A percentile compares a stretch with the other conserved stretches of the same genome.
Evolutionary conservation across 2,329 filamentous ascomycete species (phyloP).

Genomic region (Apiospora pterosperma): DNA sequence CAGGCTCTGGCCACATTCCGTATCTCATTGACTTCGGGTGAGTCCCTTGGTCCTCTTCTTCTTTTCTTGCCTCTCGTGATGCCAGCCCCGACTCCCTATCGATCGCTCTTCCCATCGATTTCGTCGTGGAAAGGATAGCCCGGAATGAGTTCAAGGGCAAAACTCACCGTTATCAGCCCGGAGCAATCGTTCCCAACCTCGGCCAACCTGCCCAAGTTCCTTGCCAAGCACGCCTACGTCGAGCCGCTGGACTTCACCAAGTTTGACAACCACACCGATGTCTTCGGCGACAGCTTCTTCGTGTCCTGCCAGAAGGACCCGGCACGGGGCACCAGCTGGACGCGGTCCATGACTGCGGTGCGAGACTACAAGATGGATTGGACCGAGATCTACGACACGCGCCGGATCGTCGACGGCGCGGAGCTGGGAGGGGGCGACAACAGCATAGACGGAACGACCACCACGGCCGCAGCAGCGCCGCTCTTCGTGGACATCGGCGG

Average conservation of each 20-base stretch:
- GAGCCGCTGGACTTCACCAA: conserved; percentile 16
- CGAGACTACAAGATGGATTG: conserved; percentile 17
- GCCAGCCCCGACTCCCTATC: no score
- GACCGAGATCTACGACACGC: conserved; percentile 22
- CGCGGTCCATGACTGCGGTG: conserved; percentile 20
- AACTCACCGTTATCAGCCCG: background rate
- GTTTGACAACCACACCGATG: conserved; percentile 14
- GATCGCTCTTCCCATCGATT: no score
- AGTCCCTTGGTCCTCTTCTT: background rate
- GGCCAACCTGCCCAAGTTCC: conserved; percentile 13
- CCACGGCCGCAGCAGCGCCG: no score
- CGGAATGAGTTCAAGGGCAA: background rate
- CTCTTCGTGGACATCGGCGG: conserved; percentile 39
- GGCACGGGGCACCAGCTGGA: conserved; percentile 16
- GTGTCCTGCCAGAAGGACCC: conserved; percentile 14
- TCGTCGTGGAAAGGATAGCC: no score
- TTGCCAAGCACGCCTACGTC: conserved; percentile 10
- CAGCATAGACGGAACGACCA: no score
- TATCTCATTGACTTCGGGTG: conserved; percentile 18
- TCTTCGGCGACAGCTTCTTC: conserved; percentile 18
- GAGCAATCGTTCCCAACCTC: conserved; percentile 11
- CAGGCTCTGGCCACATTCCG: conserved; percentile 18
- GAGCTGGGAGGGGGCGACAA: conserved; percentile 16
- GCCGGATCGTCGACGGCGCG: conserved; percentile 16
- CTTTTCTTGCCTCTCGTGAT: no score